Evolutionary conservation across 148 eudicot genomes (phyloP), one percentile per base, ranked within the genome.

Genomic region (Rhododendron kiyosumense): DNA sequence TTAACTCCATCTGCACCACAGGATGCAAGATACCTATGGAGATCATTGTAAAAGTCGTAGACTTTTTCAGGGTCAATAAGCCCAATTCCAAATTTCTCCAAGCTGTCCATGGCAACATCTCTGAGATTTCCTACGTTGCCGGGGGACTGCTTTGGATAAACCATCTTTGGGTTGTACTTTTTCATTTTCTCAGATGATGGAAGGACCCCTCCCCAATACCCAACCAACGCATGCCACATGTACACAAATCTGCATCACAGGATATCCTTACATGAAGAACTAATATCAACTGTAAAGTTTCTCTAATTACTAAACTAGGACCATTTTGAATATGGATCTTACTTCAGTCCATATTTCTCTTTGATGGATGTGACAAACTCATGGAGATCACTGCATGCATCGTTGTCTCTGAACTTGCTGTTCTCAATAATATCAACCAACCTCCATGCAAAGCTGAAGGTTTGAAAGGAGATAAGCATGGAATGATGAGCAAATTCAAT

Each of bases 121-220:
- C 93, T 88, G 41, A 93, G 71, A 83, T 91, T 93, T 73, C 91
- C 93, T 38, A 90, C 87, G 81, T 90, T 91, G 28, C 93, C 93
- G 34, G 94, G 93, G 22, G 94, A 93, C 84, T 93, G 94, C 74
- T 90, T 90, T 28, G 93, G 94, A 86, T 93, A 88, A 54, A 78
- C 88, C 84, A 93, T 88, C 86, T 88, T 90, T 18, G 93, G 92
- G 24, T 87, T 89, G 85, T 93, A 93, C 59, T 93, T 91, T 86
- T 91, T 90, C 82, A 91, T 85, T 36, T 86, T 54, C 57, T 84
- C 88, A 43, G 92, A 89, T 38, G 91, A 88, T 86, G 93, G 92
- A 43, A 89, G 92, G 76, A 93, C 77, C 22, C 95, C 93, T 78
- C 95, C 95, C 95, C 95, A 93, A 63, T 93, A 93, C 26, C 95